phyloP scores from a whole-genome alignment of 2,329 filamentous ascomycete genomes.

The Talaromyces sp. region DNA sequence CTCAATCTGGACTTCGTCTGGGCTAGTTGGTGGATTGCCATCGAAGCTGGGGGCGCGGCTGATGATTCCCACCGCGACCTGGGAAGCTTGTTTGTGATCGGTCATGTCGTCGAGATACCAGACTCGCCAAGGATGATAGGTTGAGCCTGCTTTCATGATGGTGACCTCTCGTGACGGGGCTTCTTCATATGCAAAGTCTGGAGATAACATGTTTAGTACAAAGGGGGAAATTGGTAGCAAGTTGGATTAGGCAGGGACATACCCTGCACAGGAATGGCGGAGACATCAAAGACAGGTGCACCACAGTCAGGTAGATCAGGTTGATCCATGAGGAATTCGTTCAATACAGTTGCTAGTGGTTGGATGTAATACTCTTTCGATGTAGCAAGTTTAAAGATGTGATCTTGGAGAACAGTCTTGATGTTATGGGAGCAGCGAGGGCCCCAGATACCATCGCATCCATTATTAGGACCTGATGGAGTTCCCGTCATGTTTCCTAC shows the following conservation, averaged over 20 bases:
- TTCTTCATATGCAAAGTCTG: conserved; percentile 38
- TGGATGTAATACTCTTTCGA: conserved; percentile 31
- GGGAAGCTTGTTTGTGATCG: conserved; percentile 34
- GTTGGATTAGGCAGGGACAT: conserved; percentile 12
- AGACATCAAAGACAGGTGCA: conserved; percentile 36
- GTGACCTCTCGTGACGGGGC: conserved; percentile 27
- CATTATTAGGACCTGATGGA: conserved; percentile 38
- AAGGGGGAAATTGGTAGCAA: not conserved
- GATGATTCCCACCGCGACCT: conserved; percentile 42
- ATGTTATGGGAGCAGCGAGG: conserved; percentile 34
- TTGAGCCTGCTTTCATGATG: conserved; percentile 33
- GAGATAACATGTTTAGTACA: not conserved
- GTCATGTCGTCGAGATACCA: conserved; percentile 41
- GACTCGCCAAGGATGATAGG: conserved; percentile 37
- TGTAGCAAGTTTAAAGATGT: conserved; percentile 30
- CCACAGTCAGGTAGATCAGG: conserved; percentile 33
- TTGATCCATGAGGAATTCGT: conserved; percentile 28
- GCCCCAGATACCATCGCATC: conserved; percentile 43
- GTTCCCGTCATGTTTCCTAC: conserved; percentile 42
- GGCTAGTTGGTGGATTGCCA: conserved; percentile 23
- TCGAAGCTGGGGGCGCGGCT: conserved; percentile 36
- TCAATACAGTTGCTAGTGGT: conserved; percentile 34
- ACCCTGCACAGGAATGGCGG: conserved; percentile 37
- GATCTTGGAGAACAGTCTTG: conserved; percentile 29
- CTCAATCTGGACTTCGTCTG: conserved; percentile 39